Evolutionary conservation across 108 stramenopile genomes (phyloP), one percentile per base, ranked within the genome.

Genomic region (Cylindrotheca fusiformis): DNA sequence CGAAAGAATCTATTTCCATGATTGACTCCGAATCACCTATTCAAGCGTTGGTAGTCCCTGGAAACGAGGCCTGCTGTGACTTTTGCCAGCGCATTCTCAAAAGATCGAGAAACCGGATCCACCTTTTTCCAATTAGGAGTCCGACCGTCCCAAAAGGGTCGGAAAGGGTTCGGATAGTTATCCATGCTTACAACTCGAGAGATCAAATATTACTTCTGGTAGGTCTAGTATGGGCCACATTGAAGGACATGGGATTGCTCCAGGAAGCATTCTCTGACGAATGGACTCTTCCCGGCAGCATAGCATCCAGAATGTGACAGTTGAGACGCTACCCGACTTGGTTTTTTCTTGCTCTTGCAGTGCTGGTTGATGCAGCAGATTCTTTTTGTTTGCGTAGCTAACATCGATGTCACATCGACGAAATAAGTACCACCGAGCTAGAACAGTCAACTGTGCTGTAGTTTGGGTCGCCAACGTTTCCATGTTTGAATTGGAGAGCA

Each of bases 71-170:
- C 5, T 93, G 90, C 50, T 68, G 83, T 17, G 60, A 58, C 20
- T 80, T 95, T 55, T 93, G 94, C 44, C 32, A 69, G 3, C 52
- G 55, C 10, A 41, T 98, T 24, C 69, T 50, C 31, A 58, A 55
- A 10, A 58, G 56, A 18, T 76, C 79, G 5, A 58, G 58, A 4
- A 0, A 60, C 22, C 76, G 79, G 24, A 87, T 97, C 57, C 89
- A 87, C 52, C 82, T 96, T 44, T 88, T 83, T 75, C 89, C 97
- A 25, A 95, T 98, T 49, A 85, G 96, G 24, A 76, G 86, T 22
- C 97, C 97, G 18, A 98, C 97, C 2, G 97, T 98, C 0, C 84
- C 94, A 22, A 90, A 76, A 41, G 97, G 97, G 24, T 70, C 86
- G 47, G 97, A 98, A 67, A 72, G 97, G 41, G 80, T 97, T 55